A percentile compares a stretch with the other conserved stretches of the same genome.
Conservation (phyloP, 345 rosid genomes). For the Acer saccharum region DNA sequence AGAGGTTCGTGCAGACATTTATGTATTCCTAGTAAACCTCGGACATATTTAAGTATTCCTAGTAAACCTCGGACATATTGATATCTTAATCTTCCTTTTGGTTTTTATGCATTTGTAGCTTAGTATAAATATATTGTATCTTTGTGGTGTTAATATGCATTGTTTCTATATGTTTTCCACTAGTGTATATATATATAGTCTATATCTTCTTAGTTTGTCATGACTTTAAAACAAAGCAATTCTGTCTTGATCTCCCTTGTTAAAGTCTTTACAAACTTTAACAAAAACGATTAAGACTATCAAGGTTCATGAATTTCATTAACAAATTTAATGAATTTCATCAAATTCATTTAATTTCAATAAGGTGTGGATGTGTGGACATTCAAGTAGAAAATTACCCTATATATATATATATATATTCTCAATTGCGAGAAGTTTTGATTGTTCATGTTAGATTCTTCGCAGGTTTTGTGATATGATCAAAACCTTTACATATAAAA, state of each 20-base stretch:
- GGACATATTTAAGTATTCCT: neutral
- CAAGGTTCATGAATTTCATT: too few species aligned
- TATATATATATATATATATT: neutral
- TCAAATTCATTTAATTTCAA: neutral
- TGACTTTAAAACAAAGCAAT: too few species aligned
- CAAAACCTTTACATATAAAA: too few species aligned
- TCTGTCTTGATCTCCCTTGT: too few species aligned
- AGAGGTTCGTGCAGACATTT: conserved; percentile 56
- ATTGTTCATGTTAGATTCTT: neutral
- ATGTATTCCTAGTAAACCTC: neutral
- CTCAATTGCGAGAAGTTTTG: neutral
- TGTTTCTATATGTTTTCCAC: too few species aligned
- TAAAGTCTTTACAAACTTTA: neutral
- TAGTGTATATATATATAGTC: too few species aligned
- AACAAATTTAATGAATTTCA: too few species aligned
- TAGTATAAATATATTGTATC: neutral
- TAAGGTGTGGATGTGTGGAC: neutral
- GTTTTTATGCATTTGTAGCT: neutral
- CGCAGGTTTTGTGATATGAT: too few species aligned
- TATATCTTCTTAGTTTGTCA: neutral
- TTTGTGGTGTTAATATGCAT: neutral
- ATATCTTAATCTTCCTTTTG: neutral
- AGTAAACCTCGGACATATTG: neutral
- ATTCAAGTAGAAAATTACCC: neutral
- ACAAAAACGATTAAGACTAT: neutral